Evolutionary conservation across 2,329 filamentous ascomycete genomes (phyloP), one percentile per base, ranked within the genome.

Genomic region (Botryotinia convoluta): DNA sequence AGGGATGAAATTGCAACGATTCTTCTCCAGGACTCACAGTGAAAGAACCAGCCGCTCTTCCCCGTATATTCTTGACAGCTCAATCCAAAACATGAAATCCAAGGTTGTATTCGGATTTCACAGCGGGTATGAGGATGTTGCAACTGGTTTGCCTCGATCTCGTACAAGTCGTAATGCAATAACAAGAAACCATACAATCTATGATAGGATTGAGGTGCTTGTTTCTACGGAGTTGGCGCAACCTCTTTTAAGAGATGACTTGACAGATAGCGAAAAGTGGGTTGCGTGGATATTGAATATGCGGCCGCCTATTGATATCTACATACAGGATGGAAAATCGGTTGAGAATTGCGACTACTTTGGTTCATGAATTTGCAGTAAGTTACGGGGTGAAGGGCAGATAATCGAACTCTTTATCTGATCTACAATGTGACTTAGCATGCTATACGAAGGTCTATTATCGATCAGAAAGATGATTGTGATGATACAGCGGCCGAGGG

Each of bases 311-410:
- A 14, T 45, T 71, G 7, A 71, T 48, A 20, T 10, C 5, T 70
- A 39, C 22, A 26, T 59, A 39, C 16, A 71, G 69, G 37, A 71
- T 51, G 69, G 42, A 14, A 26, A 45, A 45, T 35, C 54, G 3
- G 12, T 35, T 71, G 32, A 62, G 57, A 22, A n/a, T 51, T 62
- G 57, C 32, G 10, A 62, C 42, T 22, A 63, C 54, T 6, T n/a
- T 62, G 1, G 57, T 71, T 7, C 57, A 71, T 48, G 57, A 71
- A 26, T 62, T 71, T 37, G 69, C 57, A 2, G 69, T 71, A 63
- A 71, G 57, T 60, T 42, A 20, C n/a, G 9, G 10, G 12, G 6
- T 5, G 2, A 35, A 44, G 44, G 0, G 5, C 18, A 22, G 20
- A 32, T 3, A 44, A 2, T 57, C 1, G 12, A 5, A 16, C 16